Conservation (phyloP, 352 stramenopile genomes). For the Chrysophaeum taylorii region DNA sequence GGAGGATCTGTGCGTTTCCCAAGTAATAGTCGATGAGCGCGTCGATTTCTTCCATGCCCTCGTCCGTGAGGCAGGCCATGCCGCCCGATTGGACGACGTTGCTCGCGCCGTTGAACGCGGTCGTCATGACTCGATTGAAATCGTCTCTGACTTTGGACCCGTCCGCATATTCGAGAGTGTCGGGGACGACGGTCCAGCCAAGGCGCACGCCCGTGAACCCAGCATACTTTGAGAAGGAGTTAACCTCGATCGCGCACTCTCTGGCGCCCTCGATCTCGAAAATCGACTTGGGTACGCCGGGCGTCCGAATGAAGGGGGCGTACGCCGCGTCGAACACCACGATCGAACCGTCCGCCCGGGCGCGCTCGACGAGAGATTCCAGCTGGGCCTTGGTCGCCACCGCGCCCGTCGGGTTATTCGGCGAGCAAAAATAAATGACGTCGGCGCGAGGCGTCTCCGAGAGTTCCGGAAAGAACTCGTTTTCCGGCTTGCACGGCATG, state of each 20-base stretch:
- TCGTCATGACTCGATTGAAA: conserved; percentile 75
- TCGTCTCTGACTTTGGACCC: conserved; percentile 57
- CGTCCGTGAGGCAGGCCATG: conserved; percentile 62
- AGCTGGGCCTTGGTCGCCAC: conserved; percentile 63
- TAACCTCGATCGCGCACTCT: conserved; percentile 68
- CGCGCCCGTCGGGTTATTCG: conserved; percentile 74
- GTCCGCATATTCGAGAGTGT: conserved; percentile 59
- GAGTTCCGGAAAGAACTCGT: conserved; percentile 72
- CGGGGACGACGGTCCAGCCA: conserved; percentile 68
- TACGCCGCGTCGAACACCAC: conserved; percentile 76
- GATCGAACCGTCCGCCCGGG: conserved; percentile 57
- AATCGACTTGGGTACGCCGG: conserved; percentile 61
- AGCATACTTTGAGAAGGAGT: conserved; percentile 75
- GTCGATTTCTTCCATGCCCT: conserved; percentile 64
- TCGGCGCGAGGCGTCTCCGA: conserved; percentile 52
- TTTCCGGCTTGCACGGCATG: conserved; percentile 65
- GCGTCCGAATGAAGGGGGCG: conserved; percentile 65
- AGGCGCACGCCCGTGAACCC: conserved; percentile 71
- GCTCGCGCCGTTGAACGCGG: conserved; percentile 67
- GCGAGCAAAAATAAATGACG: conserved; percentile 72
- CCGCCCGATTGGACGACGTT: conserved; percentile 73
- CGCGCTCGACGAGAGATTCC: conserved; percentile 53
- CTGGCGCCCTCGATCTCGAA: conserved; percentile 68
- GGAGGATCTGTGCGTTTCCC: conserved; percentile 62
- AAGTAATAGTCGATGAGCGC: conserved; percentile 74